These are phyloP conservation scores for Populus hybrid DNA, from an alignment of 441 rosid genomes.

Conservation along the genomic window DNA sequence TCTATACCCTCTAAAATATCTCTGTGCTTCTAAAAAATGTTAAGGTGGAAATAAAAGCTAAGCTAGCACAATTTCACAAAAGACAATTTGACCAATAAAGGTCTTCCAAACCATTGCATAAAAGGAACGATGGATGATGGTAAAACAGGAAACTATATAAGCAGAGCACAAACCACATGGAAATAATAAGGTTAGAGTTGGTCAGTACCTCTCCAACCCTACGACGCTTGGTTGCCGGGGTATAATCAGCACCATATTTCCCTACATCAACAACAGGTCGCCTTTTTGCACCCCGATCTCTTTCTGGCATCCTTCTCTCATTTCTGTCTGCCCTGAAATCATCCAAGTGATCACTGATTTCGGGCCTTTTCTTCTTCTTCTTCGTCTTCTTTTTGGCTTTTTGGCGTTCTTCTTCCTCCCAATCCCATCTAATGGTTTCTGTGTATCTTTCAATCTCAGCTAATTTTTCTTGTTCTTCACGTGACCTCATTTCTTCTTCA, in stretches of 20 bases:
- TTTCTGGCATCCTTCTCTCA: slow-evolving; percentile 62
- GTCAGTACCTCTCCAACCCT: slow-evolving; percentile 91
- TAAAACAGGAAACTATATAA: neutral
- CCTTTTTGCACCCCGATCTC: slow-evolving; percentile 65
- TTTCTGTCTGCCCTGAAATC: slow-evolving; percentile 57
- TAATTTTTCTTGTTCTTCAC: slow-evolving; percentile 61
- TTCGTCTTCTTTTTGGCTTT: slow-evolving; percentile 82
- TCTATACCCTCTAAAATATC: neutral
- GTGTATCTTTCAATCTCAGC: slow-evolving; percentile 69
- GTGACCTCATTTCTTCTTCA: slow-evolving; percentile 41
- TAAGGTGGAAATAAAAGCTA: neutral
- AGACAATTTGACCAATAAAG: neutral
- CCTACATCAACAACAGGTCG: slow-evolving; percentile 52
- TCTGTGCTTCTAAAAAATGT: neutral
- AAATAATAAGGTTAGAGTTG: neutral
- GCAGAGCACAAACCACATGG: neutral
- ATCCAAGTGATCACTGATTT: slow-evolving; percentile 54
- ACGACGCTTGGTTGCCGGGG: slow-evolving; percentile 76
- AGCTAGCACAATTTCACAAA: neutral
- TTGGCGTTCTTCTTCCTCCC: slow-evolving; percentile 81
- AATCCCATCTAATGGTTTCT: slow-evolving; percentile 69
- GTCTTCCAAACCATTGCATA: neutral
- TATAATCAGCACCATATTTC: slow-evolving; percentile 45
- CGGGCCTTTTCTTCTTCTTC: slow-evolving; percentile 57
- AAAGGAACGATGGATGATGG: neutral